phyloP scores from a whole-genome alignment of 1,284 basidiomycete genomes.

The Sporisorium exsertum region DNA sequence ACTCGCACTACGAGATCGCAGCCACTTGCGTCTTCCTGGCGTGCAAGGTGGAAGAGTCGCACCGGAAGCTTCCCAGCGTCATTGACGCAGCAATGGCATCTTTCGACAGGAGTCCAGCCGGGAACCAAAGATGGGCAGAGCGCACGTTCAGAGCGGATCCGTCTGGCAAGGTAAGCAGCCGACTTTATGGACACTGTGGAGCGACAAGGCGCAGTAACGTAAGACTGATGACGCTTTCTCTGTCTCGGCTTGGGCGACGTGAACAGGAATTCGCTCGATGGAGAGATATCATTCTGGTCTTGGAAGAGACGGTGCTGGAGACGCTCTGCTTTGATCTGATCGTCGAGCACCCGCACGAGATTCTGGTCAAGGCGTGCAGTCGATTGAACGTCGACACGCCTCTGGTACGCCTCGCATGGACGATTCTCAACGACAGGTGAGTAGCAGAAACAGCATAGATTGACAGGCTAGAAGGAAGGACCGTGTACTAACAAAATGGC shows the following conservation, averaged over 20 bases:
- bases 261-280: conserved; percentile 71
- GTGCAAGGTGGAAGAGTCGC: conserved; percentile 89
- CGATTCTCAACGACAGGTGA: conserved; percentile 56
- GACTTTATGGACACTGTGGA: not conserved
- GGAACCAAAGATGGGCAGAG: conserved; percentile 61
- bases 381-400: conserved; percentile 46
- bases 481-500: not conserved
- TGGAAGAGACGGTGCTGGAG: conserved; percentile 86
- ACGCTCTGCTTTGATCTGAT: conserved; percentile 91
- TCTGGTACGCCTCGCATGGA: conserved; percentile 56
- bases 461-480: not conserved
- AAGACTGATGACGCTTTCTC: not conserved
- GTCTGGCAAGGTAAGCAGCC: conserved; percentile 30
- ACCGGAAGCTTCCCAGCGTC: conserved; percentile 84
- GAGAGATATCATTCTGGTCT: conserved; percentile 79
- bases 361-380: conserved; percentile 58
- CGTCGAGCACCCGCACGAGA: conserved; percentile 80
- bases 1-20: conserved; percentile 76
- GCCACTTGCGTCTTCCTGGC: conserved; percentile 90
- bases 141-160: conserved; percentile 53
- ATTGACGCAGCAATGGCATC: conserved; percentile 81
- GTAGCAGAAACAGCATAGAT: not conserved
- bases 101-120: conserved; percentile 73
- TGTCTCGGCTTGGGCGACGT: not conserved
- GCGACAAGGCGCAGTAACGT: not conserved